Evolutionary conservation across 257 asterid species (phyloP).

Genomic region (Ballota nigra): DNA sequence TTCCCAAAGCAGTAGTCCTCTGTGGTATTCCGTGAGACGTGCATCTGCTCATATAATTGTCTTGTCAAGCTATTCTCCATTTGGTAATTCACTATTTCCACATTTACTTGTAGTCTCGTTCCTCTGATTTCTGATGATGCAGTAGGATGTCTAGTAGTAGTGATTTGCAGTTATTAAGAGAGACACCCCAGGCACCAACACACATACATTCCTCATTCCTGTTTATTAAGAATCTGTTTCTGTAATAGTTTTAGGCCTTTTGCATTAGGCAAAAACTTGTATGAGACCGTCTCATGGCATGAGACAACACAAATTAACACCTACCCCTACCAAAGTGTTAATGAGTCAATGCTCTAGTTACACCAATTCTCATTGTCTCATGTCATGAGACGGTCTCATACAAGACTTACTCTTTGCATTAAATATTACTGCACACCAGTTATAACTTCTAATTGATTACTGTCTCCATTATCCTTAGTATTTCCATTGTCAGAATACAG

Average conservation of each 20-base stretch:
- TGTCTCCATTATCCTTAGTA: neutral
- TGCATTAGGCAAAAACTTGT: too few species aligned
- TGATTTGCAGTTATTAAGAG: neutral
- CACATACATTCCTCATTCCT: neutral
- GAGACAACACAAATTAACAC: too few species aligned
- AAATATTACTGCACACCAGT: neutral
- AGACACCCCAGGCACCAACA: neutral
- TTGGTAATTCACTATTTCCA: constrained; percentile 48
- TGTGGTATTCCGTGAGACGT: constrained; percentile 94
- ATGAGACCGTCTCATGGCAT: too few species aligned
- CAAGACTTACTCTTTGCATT: too few species aligned
- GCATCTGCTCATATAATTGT: constrained; percentile 93
- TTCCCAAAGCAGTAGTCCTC: constrained; percentile 75
- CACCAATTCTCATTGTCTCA: too few species aligned
- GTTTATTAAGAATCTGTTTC: neutral
- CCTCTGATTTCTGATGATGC: constrained; percentile 1
- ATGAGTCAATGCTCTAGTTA: too few species aligned
- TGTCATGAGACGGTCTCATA: too few species aligned
- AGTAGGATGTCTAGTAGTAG: neutral
- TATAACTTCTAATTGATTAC: neutral
- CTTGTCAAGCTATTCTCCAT: constrained; percentile 95
- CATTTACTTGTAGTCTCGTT: neutral
- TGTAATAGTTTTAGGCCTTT: neutral
- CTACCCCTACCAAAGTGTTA: too few species aligned
- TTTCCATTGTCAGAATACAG: neutral